Evolutionary conservation across 2,329 filamentous ascomycete species (phyloP), one percentile per base, ranked within the genome.

Genomic region (Aspergillus sp.): DNA sequence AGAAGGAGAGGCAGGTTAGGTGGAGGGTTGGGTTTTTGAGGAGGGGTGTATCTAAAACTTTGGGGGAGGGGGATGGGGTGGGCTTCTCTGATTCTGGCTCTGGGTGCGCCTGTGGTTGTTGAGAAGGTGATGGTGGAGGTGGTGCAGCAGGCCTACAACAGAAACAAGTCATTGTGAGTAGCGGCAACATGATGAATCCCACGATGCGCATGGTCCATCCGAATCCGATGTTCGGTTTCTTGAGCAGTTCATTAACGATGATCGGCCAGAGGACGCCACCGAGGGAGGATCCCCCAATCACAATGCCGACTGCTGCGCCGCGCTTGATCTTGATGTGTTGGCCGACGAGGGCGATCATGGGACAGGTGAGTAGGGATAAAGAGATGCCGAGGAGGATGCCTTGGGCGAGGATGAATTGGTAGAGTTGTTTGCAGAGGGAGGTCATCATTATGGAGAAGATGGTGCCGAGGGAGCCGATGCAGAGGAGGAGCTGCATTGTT

Each of bases 391-490:
- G 54, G 2, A 69, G 44, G 8, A 70, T 52, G 1, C 66, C 70
- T 52, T 75, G 68, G 2, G 65, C 69, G 3, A 75, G 70, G 32
- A 85, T 72, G 65, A 84, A 80, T 32, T 85, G 83, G 64, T 80
- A 85, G 68, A 84, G 85, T 56, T 82, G 63, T 0, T 76, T 81
- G 53, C 79, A 86, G 59, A 89, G 72, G 5, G 80, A 83, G 0
- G 84, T 79, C 85, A 88, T 87, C 84, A 89, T 88, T 5, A 89
- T 68, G 4, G 84, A 84, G 57, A 88, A 83, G 17, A 89, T 81
- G 32, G 41, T 23, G 11, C 41, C 41, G 41, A 44, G 19, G 41
- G 41, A 44, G 41, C 41, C 41, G 17, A 7, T 44, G 19, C 41
- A 44, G 41, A 44, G 41, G 41, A 44, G 41, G 41, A 44, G 19